Evolutionary conservation across 768 basidiomycete genomes (phyloP), one percentile per base, ranked within the genome.

Genomic region (Rhizopogon rudus): DNA sequence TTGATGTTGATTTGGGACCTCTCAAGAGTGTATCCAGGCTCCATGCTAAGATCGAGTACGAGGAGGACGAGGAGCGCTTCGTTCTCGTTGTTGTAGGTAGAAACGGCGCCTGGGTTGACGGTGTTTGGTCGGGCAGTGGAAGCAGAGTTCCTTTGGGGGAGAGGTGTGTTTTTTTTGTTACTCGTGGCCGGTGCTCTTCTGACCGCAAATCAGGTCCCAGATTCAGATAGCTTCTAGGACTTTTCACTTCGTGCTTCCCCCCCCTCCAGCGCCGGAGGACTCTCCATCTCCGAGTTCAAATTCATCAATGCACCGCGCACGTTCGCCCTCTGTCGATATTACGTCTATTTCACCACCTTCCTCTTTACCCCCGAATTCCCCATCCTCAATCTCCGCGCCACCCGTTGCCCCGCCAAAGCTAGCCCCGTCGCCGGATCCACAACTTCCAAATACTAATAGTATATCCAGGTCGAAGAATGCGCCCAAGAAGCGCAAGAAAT

Each of bases 31-130:
- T 99, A 52, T 98, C 95, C n/a, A 83, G 97, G 22, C 78, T 97
- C 16, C 97, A 99, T 67, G 97, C 97, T 35, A 87, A 85, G 76
- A 94, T 98, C 63, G 92, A 91, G 69, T 97, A 91, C 65, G 92
- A 95, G 76, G 87, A 90, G 67, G 88, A 91, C 7, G 86, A 88
- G 58, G 90, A 91, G 58, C 84, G 88, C 51, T 97, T 95, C 67
- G 85, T 91, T 14, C 81, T 99, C 37, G 84, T 86, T 57, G 95
- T 99, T 39, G 80, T 92, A 39, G 97, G 97, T n/a, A 79, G 97
- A 56, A 98, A 99, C 64, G 97, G 97, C 12, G 94, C 94, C 16
- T 98, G 95, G 89, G 93, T 99, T 5, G 94, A 98, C 60, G 95
- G 94, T 31, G 84, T 91, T n/a, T 99, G 95, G 91, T 86, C 86